These are phyloP conservation scores for Tubosaeta sp. DNA, from an alignment of 768 basidiomycete genomes.

Conservation along the genomic window DNA sequence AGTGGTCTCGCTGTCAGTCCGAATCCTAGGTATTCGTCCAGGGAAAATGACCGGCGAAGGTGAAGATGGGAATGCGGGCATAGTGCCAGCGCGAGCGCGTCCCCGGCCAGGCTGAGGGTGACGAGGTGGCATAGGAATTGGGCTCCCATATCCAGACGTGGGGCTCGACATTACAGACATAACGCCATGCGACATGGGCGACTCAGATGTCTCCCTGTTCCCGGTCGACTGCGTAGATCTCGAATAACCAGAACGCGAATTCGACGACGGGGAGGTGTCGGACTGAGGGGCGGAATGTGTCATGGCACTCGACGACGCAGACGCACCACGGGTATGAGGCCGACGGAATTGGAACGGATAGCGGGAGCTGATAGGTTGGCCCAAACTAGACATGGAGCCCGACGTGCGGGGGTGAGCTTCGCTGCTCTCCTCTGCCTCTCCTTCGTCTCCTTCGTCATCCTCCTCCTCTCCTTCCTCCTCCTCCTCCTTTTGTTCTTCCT, in stretches of 20 bases:
- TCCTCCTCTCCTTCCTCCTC: slow-evolving; percentile 29
- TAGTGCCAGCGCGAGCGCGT: slow-evolving; percentile 37
- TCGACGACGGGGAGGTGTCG: slow-evolving; percentile 35
- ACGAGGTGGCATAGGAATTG: slow-evolving; percentile 48
- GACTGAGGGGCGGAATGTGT: slow-evolving; percentile 39
- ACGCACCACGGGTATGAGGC: slow-evolving; percentile 39
- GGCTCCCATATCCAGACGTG: slow-evolving; percentile 30
- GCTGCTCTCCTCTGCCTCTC: slow-evolving; percentile 36
- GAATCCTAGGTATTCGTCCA: slow-evolving; percentile 22
- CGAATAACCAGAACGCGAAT: slow-evolving; percentile 38
- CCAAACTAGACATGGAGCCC: slow-evolving; percentile 82
- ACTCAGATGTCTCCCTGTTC: slow-evolving; percentile 54
- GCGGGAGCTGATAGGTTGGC: slow-evolving; percentile 66
- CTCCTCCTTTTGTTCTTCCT: slow-evolving; percentile 1
- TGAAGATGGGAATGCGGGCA: slow-evolving; percentile 34
- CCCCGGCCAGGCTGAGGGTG: slow-evolving; percentile 39
- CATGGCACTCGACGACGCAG: slow-evolving; percentile 37
- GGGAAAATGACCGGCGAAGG: slow-evolving; percentile 35
- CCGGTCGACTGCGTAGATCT: slow-evolving; percentile 57
- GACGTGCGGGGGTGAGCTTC: slow-evolving; percentile 64
- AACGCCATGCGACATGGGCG: slow-evolving; percentile 44
- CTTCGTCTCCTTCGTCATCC: slow-evolving; percentile 39
- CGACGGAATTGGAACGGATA: slow-evolving; percentile 69
- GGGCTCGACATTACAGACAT: slow-evolving; percentile 37
- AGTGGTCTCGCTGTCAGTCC: slow-evolving; percentile 28